A percentile compares a stretch with the other conserved stretches of the same genome.
Evolutionary conservation across 83 land plant genomes (phyloP).

Genomic region (Thuja plicata): DNA sequence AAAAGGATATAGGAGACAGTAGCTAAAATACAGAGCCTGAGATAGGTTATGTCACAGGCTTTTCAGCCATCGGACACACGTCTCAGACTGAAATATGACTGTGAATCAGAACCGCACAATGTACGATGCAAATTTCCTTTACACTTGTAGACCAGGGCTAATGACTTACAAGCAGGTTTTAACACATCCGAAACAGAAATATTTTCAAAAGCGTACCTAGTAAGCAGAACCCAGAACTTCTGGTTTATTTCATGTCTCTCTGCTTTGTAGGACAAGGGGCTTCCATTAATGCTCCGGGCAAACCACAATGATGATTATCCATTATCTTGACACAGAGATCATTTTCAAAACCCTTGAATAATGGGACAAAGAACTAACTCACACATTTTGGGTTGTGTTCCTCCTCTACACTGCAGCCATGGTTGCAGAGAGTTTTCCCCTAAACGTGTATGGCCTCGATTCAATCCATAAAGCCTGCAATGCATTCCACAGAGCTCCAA

Average conservation of each 20-base stretch:
- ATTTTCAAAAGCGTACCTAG: not conserved
- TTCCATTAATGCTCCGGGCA: not conserved
- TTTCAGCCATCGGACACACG: not conserved
- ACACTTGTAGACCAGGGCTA: not conserved
- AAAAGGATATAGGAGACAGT: not conserved
- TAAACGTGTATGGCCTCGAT: too few relatives aligned
- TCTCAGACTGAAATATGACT: not conserved
- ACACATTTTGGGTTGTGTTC: not conserved
- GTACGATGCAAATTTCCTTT: not conserved
- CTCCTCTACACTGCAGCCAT: not conserved
- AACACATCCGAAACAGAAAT: not conserved
- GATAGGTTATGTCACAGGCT: not conserved
- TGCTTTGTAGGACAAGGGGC: not conserved
- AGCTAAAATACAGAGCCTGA: not conserved
- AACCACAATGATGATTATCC: not conserved
- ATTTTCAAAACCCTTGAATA: not conserved
- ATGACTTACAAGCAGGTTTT: not conserved
- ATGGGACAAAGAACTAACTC: too few relatives aligned
- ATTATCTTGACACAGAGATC: not conserved
- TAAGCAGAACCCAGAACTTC: not conserved
- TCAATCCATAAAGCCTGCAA: too few relatives aligned
- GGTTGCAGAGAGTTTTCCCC: not conserved
- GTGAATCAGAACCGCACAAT: not conserved
- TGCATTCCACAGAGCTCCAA: too few relatives aligned
- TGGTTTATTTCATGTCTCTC: not conserved